phyloP scores from a whole-genome alignment of 2,329 filamentous ascomycete species.

The Elsinoe batatas region DNA sequence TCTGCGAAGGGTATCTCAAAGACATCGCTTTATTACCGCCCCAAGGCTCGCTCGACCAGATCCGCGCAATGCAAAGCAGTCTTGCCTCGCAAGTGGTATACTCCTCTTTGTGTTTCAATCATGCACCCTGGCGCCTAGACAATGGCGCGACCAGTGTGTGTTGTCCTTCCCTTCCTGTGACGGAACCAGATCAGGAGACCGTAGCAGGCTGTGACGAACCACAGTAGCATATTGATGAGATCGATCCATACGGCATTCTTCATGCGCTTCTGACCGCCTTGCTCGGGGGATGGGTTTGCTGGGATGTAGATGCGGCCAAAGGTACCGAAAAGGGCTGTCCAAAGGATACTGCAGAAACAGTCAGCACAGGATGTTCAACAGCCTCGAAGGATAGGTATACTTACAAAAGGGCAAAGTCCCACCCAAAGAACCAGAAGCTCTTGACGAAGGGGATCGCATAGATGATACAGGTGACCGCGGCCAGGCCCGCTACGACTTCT shows the following conservation, averaged over 20 bases:
- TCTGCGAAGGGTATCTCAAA: conserved; percentile 8
- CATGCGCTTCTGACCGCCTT: conserved; percentile 58
- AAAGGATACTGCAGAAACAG: conserved; percentile 47
- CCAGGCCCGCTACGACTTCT: conserved; percentile 56
- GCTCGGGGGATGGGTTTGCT: conserved; percentile 47
- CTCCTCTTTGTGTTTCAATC: background rate
- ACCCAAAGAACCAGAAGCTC: conserved; percentile 47
- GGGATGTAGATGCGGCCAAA: conserved; percentile 75
- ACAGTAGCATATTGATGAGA: conserved; percentile 57
- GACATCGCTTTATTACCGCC: background rate
- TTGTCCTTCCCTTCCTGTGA: conserved; percentile 42
- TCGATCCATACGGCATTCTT: conserved; percentile 68
- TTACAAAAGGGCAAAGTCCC: conserved; percentile 59
- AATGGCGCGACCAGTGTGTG: conserved; percentile 51
- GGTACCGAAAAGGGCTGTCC: conserved; percentile 71
- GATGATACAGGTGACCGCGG: conserved; percentile 49
- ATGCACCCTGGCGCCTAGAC: conserved; percentile 20
- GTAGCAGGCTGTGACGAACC: conserved; percentile 55
- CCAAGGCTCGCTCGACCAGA: background rate
- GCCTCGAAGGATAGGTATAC: conserved; percentile 13
- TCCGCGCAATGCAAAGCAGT: background rate
- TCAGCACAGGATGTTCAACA: background rate
- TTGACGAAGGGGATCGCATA: conserved; percentile 56
- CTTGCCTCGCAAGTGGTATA: background rate
- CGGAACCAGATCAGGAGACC: conserved; percentile 50